Evolutionary conservation across 169 alveolate species (phyloP).

Genomic region (Plasmodium fragile): DNA sequence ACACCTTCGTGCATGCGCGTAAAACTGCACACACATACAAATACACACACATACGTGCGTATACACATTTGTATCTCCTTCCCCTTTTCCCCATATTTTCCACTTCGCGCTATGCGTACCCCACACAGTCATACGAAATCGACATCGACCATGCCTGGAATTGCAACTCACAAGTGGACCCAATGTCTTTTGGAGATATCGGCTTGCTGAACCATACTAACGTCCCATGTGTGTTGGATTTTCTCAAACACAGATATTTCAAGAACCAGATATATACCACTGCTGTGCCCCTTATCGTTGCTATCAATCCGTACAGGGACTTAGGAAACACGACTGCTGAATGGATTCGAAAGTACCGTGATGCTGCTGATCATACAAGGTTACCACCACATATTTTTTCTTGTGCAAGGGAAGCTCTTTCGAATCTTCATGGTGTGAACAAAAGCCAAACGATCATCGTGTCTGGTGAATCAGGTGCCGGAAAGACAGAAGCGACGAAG

Average conservation of each 20-base stretch:
- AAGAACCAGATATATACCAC: constrained; percentile 93
- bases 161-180: constrained; percentile 91
- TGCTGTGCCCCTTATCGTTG: constrained; percentile 93
- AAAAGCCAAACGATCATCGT: constrained; percentile 95
- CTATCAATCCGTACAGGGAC: constrained; percentile 93
- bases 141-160: constrained; percentile 89
- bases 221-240: constrained; percentile 91
- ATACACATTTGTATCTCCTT: background rate
- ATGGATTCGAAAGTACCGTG: constrained; percentile 87
- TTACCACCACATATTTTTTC: constrained; percentile 92
- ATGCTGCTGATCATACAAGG: constrained; percentile 83
- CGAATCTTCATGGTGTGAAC: constrained; percentile 89
- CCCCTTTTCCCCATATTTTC: too few relatives aligned
- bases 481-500: constrained; percentile 99
- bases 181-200: constrained; percentile 92
- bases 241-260: constrained; percentile 87
- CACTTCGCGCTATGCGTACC: background rate
- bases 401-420: constrained; percentile 92
- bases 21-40: background rate
- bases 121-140: constrained; percentile 86
- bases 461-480: constrained; percentile 99
- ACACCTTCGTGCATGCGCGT: background rate
- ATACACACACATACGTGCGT: constrained; percentile 8
- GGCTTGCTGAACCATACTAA: constrained; percentile 92
- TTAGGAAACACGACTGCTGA: constrained; percentile 92